phyloP scores from a whole-genome alignment of 345 rosid species.

The Gossypium rotundifolium region DNA sequence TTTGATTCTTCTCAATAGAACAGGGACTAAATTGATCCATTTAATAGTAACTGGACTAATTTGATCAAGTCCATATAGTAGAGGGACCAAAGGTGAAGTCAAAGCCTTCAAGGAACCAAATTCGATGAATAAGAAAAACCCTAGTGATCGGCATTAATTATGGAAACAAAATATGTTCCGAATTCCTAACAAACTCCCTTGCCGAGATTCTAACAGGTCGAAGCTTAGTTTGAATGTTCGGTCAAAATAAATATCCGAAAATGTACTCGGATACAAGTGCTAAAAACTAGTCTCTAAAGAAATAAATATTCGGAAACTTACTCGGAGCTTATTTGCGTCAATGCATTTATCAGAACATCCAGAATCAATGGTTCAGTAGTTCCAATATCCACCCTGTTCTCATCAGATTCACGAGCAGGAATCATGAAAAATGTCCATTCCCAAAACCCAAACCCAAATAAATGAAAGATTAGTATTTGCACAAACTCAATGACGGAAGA shows the following conservation, averaged over 20 bases:
- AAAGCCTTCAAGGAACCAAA: constrained; percentile 5
- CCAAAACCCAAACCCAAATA: neutral
- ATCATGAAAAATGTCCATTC: neutral
- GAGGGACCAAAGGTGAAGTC: neutral
- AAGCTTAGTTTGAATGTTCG: neutral
- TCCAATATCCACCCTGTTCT: constrained; percentile 82
- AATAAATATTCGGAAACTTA: constrained; percentile 28
- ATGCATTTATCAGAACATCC: constrained; percentile 73
- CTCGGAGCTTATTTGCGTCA: constrained; percentile 93
- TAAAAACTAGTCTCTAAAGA: neutral
- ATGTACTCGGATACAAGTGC: neutral
- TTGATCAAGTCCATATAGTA: no score
- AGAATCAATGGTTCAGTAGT: constrained; percentile 72
- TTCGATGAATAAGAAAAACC: neutral
- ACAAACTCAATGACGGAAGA: neutral
- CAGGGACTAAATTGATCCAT: no score
- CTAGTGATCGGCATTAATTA: neutral
- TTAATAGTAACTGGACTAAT: no score
- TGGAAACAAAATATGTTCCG: neutral
- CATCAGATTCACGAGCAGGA: constrained; percentile 10
- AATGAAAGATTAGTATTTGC: neutral
- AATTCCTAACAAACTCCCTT: neutral
- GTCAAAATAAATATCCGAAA: no score
- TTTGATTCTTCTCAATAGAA: no score
- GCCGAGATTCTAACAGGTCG: neutral